phyloP scores from a whole-genome alignment of 768 basidiomycete species.

The Boletellus ananas region DNA sequence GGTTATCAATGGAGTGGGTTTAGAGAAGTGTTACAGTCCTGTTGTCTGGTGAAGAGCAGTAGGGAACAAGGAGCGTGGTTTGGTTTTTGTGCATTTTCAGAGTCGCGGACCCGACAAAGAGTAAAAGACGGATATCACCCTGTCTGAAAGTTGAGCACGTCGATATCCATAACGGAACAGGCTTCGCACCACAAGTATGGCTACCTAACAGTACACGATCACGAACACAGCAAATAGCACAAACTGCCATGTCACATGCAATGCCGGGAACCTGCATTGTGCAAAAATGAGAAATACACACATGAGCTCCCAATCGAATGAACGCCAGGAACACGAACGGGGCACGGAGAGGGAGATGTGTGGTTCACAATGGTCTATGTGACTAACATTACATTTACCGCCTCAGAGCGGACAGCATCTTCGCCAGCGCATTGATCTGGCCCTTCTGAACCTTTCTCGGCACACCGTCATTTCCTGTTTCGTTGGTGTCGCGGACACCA shows the following conservation, averaged over 20 bases:
- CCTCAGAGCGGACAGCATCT: slow-evolving; percentile 83
- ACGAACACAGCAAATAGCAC: slow-evolving; percentile 33
- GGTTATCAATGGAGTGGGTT: slow-evolving; percentile 15
- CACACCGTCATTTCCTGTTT: slow-evolving; percentile 35
- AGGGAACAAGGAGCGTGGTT: slow-evolving; percentile 20
- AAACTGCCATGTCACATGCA: slow-evolving; percentile 22
- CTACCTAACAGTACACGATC: slow-evolving; percentile 55
- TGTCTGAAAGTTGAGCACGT: slow-evolving; percentile 19
- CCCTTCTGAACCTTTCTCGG: slow-evolving; percentile 83
- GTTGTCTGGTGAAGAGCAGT: slow-evolving; percentile 13
- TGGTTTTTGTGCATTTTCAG: slow-evolving; percentile 21
- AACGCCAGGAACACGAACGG: slow-evolving; percentile 3
- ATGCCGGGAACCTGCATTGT: slow-evolving; percentile 32
- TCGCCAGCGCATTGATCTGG: slow-evolving; percentile 85
- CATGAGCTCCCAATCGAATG: slow-evolving; percentile 21
- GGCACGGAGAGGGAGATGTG: not conserved
- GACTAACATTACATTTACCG: slow-evolving; percentile 43
- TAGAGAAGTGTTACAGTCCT: slow-evolving; percentile 29
- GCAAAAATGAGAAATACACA: slow-evolving; percentile 8
- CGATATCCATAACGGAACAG: slow-evolving; percentile 20
- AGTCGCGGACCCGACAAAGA: slow-evolving; percentile 25
- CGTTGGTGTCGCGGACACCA: slow-evolving; percentile 26
- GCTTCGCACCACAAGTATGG: slow-evolving; percentile 41
- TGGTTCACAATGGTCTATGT: slow-evolving; percentile 12
- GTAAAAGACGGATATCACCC: slow-evolving; percentile 6